Percentiles rank a stretch among this genome's conserved stretches.
phyloP scores from a whole-genome alignment of 257 asterid genomes.

The Buddleja alternifolia region DNA sequence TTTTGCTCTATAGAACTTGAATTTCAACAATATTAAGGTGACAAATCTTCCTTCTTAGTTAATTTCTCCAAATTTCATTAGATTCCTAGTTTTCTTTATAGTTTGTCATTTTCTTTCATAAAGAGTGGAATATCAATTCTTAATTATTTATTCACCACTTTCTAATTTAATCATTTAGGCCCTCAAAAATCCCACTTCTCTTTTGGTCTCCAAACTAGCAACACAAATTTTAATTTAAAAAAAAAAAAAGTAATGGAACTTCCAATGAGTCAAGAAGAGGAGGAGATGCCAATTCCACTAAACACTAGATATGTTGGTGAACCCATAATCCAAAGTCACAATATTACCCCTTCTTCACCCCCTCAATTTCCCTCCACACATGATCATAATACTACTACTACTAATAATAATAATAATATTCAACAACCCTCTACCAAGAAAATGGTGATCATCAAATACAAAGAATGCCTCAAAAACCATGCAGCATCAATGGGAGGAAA shows the following conservation, averaged over 20 bases:
- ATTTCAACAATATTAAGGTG: no score
- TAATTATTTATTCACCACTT: no score
- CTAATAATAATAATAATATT: no score
- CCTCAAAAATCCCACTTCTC: constrained; percentile 27
- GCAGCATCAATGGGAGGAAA: constrained; percentile 73
- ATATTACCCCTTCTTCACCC: constrained; percentile 35
- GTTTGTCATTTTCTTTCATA: no score
- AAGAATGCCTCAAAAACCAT: constrained; percentile 68
- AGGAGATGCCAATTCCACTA: constrained; percentile 51
- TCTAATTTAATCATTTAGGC: constrained; percentile 27
- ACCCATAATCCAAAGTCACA: constrained; percentile 38
- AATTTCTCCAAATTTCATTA: no score
- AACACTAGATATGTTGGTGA: constrained; percentile 46
- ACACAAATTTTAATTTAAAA: not conserved
- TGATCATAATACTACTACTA: no score
- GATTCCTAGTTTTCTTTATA: no score
- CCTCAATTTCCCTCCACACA: constrained; percentile 31
- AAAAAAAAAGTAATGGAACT: constrained; percentile 39
- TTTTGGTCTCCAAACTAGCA: constrained; percentile 48
- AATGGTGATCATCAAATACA: constrained; percentile 42
- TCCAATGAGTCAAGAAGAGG: constrained; percentile 38
- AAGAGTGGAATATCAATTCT: no score
- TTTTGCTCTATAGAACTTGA: no score
- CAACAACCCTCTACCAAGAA: no score
- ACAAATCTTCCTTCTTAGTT: no score